These are phyloP conservation scores for Comarum palustre DNA, from an alignment of 306 rosid genomes.

Conservation along the genomic window DNA sequence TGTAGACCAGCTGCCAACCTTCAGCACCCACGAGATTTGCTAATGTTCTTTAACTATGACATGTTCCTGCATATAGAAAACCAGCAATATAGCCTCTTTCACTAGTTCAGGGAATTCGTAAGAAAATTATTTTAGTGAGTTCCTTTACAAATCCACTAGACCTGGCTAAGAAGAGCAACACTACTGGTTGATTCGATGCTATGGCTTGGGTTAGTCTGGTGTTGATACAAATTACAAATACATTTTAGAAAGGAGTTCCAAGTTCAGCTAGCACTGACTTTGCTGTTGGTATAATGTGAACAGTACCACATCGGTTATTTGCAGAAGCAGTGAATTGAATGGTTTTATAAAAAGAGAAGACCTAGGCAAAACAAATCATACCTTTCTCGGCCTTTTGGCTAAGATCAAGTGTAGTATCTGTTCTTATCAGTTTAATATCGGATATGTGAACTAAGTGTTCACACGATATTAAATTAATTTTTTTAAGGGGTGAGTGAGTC, in stretches of 20 bases:
- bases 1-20: too few relatives aligned
- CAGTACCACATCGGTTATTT: neutral
- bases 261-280: neutral
- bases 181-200: neutral
- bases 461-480: constrained; percentile 7
- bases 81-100: neutral
- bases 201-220: neutral
- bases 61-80: neutral
- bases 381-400: constrained; percentile 20
- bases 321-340: neutral
- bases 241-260: neutral
- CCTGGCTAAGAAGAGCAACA: neutral
- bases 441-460: neutral
- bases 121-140: too few relatives aligned
- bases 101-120: neutral
- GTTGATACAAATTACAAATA: too few relatives aligned
- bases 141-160: too few relatives aligned
- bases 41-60: neutral
- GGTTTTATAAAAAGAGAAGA: too few relatives aligned
- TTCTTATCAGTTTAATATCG: constrained; percentile 19
- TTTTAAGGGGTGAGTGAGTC: neutral
- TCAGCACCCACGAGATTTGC: neutral
- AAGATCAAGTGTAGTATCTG: constrained; percentile 20
- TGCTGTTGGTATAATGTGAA: neutral
- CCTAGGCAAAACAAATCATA: neutral